Percentiles rank a stretch among this genome's conserved stretches.
These are phyloP conservation scores for Phalaenopsis hybrid DNA, from an alignment of 116 monocot genomes.

Conservation along the genomic window DNA sequence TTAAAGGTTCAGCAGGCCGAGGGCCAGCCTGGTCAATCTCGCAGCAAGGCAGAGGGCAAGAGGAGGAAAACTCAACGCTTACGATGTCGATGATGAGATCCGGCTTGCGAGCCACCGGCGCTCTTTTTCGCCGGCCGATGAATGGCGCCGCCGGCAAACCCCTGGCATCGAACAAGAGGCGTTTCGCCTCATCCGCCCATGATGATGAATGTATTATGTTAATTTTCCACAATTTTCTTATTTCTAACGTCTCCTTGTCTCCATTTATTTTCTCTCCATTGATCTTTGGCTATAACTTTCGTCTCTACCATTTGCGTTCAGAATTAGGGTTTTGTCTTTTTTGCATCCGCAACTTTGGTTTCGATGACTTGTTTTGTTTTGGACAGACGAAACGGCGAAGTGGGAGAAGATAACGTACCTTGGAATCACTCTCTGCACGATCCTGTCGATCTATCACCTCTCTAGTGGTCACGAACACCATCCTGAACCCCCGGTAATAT, in stretches of 20 bases:
- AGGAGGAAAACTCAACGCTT: background rate
- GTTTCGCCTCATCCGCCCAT: conserved; percentile 25
- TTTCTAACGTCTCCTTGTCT: background rate
- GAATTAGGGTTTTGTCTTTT: background rate
- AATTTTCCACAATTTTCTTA: background rate
- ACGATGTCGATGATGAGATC: conserved; percentile 24
- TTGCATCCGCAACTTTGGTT: background rate
- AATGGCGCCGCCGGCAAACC: conserved; percentile 2
- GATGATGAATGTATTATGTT: conserved; percentile 24
- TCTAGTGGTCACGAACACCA: conserved; percentile 46
- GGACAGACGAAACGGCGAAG: conserved; percentile 67
- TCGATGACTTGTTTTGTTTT: background rate
- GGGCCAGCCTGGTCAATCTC: background rate
- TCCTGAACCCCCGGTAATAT: conserved; percentile 50
- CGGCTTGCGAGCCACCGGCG: conserved; percentile 22
- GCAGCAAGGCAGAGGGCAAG: background rate
- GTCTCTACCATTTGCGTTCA: background rate
- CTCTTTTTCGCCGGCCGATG: conserved; percentile 4
- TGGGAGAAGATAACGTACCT: conserved; percentile 62
- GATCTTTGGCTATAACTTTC: background rate
- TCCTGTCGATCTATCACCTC: no score
- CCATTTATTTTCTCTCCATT: background rate
- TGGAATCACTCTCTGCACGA: no score
- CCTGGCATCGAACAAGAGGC: conserved; percentile 8
- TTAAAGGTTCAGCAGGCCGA: no score